Percentiles rank a stretch among this genome's conserved stretches.
These are phyloP conservation scores for Arthrobotrys entomopaga DNA, from an alignment of 2,329 filamentous ascomycete genomes.

Conservation along the genomic window DNA sequence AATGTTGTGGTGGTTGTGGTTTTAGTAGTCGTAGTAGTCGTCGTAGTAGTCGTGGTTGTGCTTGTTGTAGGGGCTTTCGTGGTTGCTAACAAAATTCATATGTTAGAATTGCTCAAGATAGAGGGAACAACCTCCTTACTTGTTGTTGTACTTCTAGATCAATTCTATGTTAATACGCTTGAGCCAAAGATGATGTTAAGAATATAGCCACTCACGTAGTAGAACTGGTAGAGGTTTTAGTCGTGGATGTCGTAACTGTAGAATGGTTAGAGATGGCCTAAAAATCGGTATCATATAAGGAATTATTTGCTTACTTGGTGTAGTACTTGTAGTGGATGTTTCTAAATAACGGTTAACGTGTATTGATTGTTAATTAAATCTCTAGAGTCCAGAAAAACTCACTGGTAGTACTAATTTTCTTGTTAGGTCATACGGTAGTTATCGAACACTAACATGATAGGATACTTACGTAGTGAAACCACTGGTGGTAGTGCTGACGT, in stretches of 20 bases:
- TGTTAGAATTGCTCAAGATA: not conserved
- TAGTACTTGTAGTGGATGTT: too few relatives aligned
- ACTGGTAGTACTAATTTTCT: too few relatives aligned
- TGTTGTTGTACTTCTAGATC: conserved; percentile 6
- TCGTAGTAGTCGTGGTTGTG: not conserved
- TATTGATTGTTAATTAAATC: too few relatives aligned
- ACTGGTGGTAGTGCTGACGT: too few relatives aligned
- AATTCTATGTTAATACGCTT: too few relatives aligned
- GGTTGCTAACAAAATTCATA: not conserved
- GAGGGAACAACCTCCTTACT: not conserved
- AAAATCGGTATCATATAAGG: not conserved
- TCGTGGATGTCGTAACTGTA: not conserved
- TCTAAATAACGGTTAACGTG: too few relatives aligned
- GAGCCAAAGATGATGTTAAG: too few relatives aligned
- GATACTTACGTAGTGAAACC: too few relatives aligned
- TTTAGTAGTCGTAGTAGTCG: not conserved
- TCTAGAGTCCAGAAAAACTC: too few relatives aligned
- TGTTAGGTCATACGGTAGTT: too few relatives aligned
- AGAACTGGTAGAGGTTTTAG: too few relatives aligned
- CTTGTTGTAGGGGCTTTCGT: conserved; percentile 3
- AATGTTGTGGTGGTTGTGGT: conserved; percentile 10
- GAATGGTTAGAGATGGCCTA: not conserved
- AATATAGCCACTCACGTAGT: not conserved
- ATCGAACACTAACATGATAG: too few relatives aligned
- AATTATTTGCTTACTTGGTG: not conserved